Evolutionary conservation across 345 rosid genomes (phyloP), one percentile per base, ranked within the genome.

Genomic region (Syzygium aqueum): DNA sequence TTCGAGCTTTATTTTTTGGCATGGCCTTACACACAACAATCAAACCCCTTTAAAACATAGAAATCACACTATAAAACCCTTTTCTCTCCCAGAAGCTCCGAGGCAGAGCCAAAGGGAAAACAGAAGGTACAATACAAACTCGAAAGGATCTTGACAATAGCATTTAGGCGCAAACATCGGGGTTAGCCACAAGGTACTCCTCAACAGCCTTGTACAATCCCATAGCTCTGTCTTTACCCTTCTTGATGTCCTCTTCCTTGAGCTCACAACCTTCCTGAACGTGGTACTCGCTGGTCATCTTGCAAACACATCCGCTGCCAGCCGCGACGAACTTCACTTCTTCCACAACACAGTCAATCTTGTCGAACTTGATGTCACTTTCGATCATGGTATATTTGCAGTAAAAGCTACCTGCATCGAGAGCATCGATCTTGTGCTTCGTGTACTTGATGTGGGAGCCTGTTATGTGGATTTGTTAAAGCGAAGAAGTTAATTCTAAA

Each of bases 161-260:
- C 52, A 5, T 17, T 88, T n/a, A 85, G 21, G 50, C 61, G 11
- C 85, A 90, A 12, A 78, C 87, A 19, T 86, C 88, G 30, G 90
- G 92, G 33, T 90, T 89, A 1, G 92, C 89, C 57, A 86, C n/a
- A 28, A 90, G 87, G 88, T 90, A 90, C 1, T 87, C 90, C 49
- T 89, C 92, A 27, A 90, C 40, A 10, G 88, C 88, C 86, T 87
- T 87, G n/a, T 50, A 87, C 51, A 90, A 51, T 19, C 91, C 92
- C 73, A 86, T 49, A 25, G 89, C 87, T 61, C 59, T 88, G 13
- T 88, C 85, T 40, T 88, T 88, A 5, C 87, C 87, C 19, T 77
- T 59, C 53, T 77, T 78, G 56, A 90, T 89, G 13, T 89, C 88
- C 50, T 89, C 90, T 19, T 61, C 87, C 28, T 89, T 87, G 49